Conservation (phyloP, 176 grass and related monocot species). For the Phyllostachys edulis region DNA sequence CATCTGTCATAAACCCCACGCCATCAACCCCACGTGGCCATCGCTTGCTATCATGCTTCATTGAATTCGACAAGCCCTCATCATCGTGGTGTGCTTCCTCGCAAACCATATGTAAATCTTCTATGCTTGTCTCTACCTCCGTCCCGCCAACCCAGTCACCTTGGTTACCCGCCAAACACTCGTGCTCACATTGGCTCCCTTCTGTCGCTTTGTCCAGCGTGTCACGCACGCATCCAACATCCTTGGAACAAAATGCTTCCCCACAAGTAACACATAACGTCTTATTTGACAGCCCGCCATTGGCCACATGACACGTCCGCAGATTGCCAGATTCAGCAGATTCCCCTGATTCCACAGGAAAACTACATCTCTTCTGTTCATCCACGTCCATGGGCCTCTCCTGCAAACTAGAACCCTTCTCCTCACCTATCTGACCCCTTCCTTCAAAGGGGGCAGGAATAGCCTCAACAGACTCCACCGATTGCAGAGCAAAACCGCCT, state of each 20-base stretch:
- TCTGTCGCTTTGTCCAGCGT: not conserved
- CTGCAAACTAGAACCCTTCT: not conserved
- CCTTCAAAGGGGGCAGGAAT: not conserved
- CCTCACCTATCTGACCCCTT: conserved; percentile 2
- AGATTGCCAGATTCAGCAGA: conserved; percentile 10
- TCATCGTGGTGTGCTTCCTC: not conserved
- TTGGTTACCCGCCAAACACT: not conserved
- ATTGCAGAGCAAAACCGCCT: not conserved
- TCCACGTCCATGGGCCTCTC: not conserved
- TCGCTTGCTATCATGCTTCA: not conserved
- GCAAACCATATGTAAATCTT: not conserved
- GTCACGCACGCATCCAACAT: not conserved
- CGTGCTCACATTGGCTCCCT: not conserved
- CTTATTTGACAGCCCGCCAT: not conserved
- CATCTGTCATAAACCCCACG: not conserved
- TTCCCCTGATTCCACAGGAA: not conserved
- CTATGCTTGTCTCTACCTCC: not conserved
- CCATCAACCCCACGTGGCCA: conserved; percentile 15
- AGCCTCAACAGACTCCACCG: not conserved
- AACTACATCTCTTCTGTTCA: not conserved
- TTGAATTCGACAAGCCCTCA: not conserved
- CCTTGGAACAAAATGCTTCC: conserved; percentile 17
- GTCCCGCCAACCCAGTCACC: not conserved
- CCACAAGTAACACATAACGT: not conserved
- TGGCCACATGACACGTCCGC: not conserved